These are phyloP conservation scores for Rosa persica DNA, from an alignment of 306 rosid species.

Conservation along the genomic window DNA sequence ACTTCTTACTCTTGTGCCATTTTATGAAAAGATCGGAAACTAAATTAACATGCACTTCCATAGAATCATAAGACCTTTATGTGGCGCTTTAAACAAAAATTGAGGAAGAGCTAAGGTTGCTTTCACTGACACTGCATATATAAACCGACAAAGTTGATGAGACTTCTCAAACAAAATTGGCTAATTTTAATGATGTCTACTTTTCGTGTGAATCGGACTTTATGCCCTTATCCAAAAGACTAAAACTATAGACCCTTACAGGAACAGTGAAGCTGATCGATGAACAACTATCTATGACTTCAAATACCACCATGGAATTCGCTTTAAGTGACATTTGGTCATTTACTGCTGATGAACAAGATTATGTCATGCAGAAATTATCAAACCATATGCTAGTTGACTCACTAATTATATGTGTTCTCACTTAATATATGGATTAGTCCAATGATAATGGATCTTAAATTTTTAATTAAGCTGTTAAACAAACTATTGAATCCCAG, in stretches of 20 bases:
- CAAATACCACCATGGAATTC: background rate
- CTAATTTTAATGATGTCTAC: background rate
- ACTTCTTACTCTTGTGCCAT: no score
- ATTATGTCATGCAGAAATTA: background rate
- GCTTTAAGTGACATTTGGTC: background rate
- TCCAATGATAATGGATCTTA: background rate
- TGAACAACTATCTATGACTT: background rate
- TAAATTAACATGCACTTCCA: no score
- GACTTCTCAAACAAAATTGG: background rate
- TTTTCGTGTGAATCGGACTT: no score
- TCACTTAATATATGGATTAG: background rate
- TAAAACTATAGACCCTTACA: no score
- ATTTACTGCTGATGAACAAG: background rate
- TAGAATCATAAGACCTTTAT: no score
- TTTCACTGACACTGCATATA: no score
- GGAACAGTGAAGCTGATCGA: background rate
- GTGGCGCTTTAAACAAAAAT: no score
- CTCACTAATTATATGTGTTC: background rate
- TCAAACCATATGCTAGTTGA: background rate
- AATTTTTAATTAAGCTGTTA: background rate
- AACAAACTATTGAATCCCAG: background rate
- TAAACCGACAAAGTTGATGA: no score
- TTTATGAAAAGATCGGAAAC: no score
- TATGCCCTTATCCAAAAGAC: no score
- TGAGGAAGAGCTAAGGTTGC: no score